phyloP scores from a whole-genome alignment of 768 basidiomycete genomes.

The Lentinus brumalis region DNA sequence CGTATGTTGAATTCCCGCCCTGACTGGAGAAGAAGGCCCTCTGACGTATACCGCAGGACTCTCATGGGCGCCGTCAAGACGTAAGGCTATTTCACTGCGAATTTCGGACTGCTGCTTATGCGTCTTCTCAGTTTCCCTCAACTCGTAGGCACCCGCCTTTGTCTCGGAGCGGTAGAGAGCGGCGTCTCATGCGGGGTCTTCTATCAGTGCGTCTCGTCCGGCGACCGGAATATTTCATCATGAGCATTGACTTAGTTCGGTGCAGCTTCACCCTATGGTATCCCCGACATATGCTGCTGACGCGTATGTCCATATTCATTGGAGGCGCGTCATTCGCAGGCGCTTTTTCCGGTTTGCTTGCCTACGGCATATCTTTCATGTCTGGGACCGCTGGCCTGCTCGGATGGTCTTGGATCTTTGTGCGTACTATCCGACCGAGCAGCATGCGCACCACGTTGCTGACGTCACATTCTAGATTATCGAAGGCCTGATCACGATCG shows the following conservation, averaged over 20 bases:
- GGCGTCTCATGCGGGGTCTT: constrained; percentile 72
- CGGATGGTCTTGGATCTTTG: constrained; percentile 39
- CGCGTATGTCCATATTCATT: constrained; percentile 30
- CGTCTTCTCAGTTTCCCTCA: constrained; percentile 51
- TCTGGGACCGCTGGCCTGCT: constrained; percentile 27
- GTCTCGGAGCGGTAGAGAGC: constrained; percentile 65
- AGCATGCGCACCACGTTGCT: not conserved
- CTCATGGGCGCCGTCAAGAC: constrained; percentile 68
- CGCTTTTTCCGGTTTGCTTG: constrained; percentile 34
- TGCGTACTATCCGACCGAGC: constrained; percentile 1
- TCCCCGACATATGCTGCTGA: constrained; percentile 29
- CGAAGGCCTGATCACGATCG: constrained; percentile 63
- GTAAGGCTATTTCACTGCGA: constrained; percentile 30
- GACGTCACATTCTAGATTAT: constrained; percentile 23
- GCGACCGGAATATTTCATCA: too few relatives aligned
- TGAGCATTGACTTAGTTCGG: not conserved
- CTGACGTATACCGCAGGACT: constrained; percentile 39
- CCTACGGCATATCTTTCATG: constrained; percentile 39
- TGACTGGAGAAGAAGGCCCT: not conserved
- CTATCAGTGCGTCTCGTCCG: constrained; percentile 51
- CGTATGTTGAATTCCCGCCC: constrained; percentile 38
- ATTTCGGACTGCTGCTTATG: not conserved
- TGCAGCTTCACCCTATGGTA: constrained; percentile 30
- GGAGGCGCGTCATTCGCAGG: constrained; percentile 29
- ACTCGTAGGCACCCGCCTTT: constrained; percentile 57